Conservation (phyloP, 2,329 filamentous ascomycete species). For the Helotiales sp. region DNA sequence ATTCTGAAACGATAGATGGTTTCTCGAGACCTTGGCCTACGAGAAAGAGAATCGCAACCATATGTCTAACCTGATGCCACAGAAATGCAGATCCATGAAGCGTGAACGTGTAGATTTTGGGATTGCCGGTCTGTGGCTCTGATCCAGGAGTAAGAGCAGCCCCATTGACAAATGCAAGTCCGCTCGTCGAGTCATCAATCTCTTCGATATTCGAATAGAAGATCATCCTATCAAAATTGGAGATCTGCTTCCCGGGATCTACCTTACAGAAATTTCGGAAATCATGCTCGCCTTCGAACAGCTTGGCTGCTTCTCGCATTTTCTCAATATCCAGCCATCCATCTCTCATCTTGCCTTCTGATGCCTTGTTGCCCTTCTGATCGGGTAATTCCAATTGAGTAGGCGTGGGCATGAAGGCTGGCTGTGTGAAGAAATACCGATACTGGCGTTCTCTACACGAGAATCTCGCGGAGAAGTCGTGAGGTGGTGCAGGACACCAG, state of each 20-base stretch:
- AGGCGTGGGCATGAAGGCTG: slow-evolving; percentile 76
- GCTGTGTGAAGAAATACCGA: slow-evolving; percentile 97
- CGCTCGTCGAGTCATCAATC: slow-evolving; percentile 59
- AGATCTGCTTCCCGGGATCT: slow-evolving; percentile 86
- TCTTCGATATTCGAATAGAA: slow-evolving; percentile 80
- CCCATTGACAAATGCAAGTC: slow-evolving; percentile 59
- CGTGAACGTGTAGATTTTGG: slow-evolving; percentile 85
- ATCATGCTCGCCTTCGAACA: slow-evolving; percentile 84
- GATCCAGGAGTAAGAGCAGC: slow-evolving; percentile 50
- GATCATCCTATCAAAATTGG: slow-evolving; percentile 79
- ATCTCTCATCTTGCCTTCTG: slow-evolving; percentile 51
- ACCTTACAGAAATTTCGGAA: slow-evolving; percentile 98
- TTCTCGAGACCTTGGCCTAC: slow-evolving; percentile 86
- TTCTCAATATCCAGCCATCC: slow-evolving; percentile 87
- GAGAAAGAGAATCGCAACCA: slow-evolving; percentile 90
- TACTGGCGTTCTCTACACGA: slow-evolving; percentile 91
- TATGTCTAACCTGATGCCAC: slow-evolving; percentile 97
- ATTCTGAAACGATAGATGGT: slow-evolving; percentile 71
- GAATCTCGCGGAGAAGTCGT: slow-evolving; percentile 87
- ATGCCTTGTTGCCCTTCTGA: slow-evolving; percentile 33
- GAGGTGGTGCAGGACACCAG: slow-evolving; percentile 85
- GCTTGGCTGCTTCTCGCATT: slow-evolving; percentile 82
- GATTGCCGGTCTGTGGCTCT: slow-evolving; percentile 17
- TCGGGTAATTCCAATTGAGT: slow-evolving; percentile 52
- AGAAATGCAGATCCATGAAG: slow-evolving; percentile 91